Base-by-base conservation (phyloP, 2,329 filamentous ascomycete genomes). In the Polychaeton citri region DNA sequence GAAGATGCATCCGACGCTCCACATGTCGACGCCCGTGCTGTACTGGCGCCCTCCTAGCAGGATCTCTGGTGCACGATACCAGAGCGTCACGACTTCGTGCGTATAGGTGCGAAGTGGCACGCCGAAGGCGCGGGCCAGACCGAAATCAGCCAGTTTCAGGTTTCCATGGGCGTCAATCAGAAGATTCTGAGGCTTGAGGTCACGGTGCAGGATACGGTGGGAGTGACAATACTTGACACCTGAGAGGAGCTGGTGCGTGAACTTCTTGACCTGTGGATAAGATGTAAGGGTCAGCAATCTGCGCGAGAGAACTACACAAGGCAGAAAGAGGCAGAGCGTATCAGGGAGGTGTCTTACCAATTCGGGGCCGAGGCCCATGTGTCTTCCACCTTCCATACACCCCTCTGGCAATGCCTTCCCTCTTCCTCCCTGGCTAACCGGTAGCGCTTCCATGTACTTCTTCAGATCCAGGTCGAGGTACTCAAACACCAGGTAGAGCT, bases 1-100 rank as follows among this genome's bases (percentile, higher is more conserved):
- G 59, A 94, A 93, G 60, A 94, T 94, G 60, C 85, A 90, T 43
- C 86, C 86, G 34, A 87, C 79, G 20, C 83, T 90, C 86, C 86
- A 94, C 82, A 94, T 94, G 54, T 94, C 86, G 30, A 94, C 85
- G 38, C 86, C 86, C 10, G 86, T 94, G 10, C 83, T 90, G 64
- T 94, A 94, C 59, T 93, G 85, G 35, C 86, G 78, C 38, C 86
- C 85, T 55, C 86, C 86, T 2, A 94, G 75, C 15, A 94, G 71
- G 60, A 94, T 92, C 59, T 94, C 86, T 1, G 86, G 86, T 6
- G 85, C 74, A 43, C 87, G 80, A 59, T 94, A 94, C 86, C 86
- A 94, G 39, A 94, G 70, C 2, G 86, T 94, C 40, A 94, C 86
- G 41, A 94, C 85, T 66, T 94, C 86, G 62, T 94, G 86, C 34